These are phyloP conservation scores for Irpex sp. DNA, from an alignment of 1,284 basidiomycete species.

Conservation along the genomic window DNA sequence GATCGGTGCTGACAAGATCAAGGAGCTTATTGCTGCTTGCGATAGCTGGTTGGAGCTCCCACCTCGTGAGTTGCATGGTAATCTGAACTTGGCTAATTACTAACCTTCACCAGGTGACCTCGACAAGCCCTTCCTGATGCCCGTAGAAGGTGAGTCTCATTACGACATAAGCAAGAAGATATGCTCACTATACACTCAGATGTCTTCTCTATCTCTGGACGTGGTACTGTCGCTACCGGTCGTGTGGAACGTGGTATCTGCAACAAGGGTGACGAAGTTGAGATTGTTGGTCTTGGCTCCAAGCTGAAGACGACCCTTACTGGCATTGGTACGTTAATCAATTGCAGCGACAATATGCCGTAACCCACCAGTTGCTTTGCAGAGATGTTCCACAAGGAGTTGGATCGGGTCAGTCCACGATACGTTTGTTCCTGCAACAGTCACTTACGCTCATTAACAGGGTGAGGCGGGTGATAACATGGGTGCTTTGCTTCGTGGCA, in stretches of 20 bases:
- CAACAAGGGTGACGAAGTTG: slow-evolving; percentile 92
- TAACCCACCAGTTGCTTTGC: slow-evolving; percentile 8
- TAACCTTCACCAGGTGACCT: slow-evolving; percentile 67
- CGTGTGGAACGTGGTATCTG: slow-evolving; percentile 92
- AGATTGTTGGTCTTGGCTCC: slow-evolving; percentile 87
- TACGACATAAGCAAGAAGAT: background rate
- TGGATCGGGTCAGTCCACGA: slow-evolving; percentile 73
- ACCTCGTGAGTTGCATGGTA: slow-evolving; percentile 54
- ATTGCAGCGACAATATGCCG: background rate
- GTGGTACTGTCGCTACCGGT: slow-evolving; percentile 97
- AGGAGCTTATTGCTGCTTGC: slow-evolving; percentile 84
- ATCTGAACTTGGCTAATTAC: background rate
- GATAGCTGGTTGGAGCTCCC: slow-evolving; percentile 97
- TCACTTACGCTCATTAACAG: slow-evolving; percentile 29
- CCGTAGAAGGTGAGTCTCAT: slow-evolving; percentile 68
- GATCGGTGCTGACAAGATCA: slow-evolving; percentile 81
- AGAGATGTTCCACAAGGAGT: slow-evolving; percentile 99
- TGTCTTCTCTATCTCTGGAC: slow-evolving; percentile 97
- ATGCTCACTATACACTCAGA: slow-evolving; percentile 41
- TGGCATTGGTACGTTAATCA: slow-evolving; percentile 72
- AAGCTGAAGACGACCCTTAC: slow-evolving; percentile 92
- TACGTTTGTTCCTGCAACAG: background rate
- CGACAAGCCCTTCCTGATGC: slow-evolving; percentile 97
- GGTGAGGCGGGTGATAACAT: slow-evolving; percentile 99
- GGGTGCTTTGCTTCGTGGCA: slow-evolving; percentile 94